Base-by-base conservation (phyloP, 202 grass and related monocot genomes). In the Brachypodium distachyon region DNA sequence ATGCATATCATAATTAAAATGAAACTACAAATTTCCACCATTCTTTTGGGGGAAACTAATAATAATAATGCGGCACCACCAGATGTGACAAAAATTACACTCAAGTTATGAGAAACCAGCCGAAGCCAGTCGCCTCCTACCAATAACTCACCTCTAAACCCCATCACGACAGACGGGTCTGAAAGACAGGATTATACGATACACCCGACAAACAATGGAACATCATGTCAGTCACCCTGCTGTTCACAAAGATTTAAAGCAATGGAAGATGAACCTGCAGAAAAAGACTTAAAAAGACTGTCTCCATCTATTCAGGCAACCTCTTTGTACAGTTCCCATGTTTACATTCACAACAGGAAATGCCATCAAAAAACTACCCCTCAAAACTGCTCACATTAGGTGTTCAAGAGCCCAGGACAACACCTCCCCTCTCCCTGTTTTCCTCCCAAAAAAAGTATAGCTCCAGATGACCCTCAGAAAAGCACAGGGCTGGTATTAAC, bases 251-350 rank as follows among this genome's bases (percentile, higher is more conserved):
- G 26, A 67, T 57, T 23, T 29, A 13, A n/a, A 61, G 42, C 14
- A 37, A 44, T 49, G 6, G n/a, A 66, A 78, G 28, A 53, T 42
- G 14, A 59, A 77, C 17, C 22, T 26, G 27, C 44, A 44, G 13
- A 53, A 46, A 79, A 67, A 77, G 76, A 77, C 51, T 67, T 52
- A 31, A 71, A 40, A 59, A n/a, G 2, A 57, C 16, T 77, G 79
- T 67, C 69, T 77, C 59, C 81, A 84, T 90, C 84, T 87, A 87
- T 74, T n/a, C 76, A 81, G 70, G 28, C 77, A 67, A 81, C 26
- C 55, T 81, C 84, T 85, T 81, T 90, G 84, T 90, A 90, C 88
- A 90, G 51, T 90, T 87, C 57, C 14, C 41, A 77, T 55, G 55
- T 68, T 83, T 83, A 90, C 80, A 77, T 69, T 80, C 72, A 81